These are phyloP conservation scores for Candida railenensis DNA, from an alignment of 805 yeast species.

Conservation along the genomic window DNA sequence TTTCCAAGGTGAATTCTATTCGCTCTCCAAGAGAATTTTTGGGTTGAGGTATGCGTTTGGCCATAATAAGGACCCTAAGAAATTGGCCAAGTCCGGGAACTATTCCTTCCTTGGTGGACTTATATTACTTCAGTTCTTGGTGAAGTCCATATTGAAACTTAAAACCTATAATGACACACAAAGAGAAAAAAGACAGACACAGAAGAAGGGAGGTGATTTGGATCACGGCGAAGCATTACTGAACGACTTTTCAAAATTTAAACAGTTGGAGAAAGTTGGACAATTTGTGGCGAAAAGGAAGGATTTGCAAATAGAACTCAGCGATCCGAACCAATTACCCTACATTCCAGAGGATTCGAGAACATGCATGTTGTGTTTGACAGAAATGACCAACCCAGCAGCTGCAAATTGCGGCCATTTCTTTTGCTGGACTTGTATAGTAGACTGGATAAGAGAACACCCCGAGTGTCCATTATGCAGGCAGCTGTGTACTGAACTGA, in stretches of 20 bases:
- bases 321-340: constrained; percentile 56
- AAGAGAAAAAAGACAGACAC: background rate
- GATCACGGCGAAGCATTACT: background rate
- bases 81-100: constrained; percentile 47
- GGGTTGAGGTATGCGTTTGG: constrained; percentile 81
- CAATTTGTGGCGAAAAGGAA: background rate
- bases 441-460: constrained; percentile 84
- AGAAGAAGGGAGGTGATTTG: background rate
- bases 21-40: constrained; percentile 69
- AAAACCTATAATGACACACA: constrained; percentile 19
- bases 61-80: constrained; percentile 49
- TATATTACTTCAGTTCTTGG: constrained; percentile 51
- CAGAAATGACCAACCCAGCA: constrained; percentile 77
- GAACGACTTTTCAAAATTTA: background rate
- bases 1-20: constrained; percentile 78
- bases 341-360: constrained; percentile 72
- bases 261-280: background rate
- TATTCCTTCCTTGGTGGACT: constrained; percentile 75
- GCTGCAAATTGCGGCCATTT: constrained; percentile 89
- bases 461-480: constrained; percentile 93
- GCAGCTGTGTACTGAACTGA: constrained; percentile 61
- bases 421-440: constrained; percentile 89
- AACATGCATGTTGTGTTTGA: constrained; percentile 80
- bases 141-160: constrained; percentile 40
- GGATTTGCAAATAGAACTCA: constrained; percentile 44